Conservation (phyloP, 1,284 basidiomycete genomes). For the Apiotrichum sp. region DNA sequence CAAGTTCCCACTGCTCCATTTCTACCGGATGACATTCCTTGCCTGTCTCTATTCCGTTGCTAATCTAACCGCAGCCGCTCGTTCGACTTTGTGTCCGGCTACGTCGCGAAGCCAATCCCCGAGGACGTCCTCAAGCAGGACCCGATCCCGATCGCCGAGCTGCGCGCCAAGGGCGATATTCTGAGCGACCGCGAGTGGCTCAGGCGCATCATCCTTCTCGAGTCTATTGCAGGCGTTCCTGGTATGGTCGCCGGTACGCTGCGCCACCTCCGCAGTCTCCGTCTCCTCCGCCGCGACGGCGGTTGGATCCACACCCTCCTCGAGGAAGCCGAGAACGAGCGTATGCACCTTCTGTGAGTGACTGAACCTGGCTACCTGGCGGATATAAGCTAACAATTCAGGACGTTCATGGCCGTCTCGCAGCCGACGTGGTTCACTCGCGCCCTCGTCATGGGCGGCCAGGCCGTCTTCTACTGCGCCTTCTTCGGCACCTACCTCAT, state of each 20-base stretch:
- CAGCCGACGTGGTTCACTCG: conserved; percentile 75
- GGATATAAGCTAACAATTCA: no score
- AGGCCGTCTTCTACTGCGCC: conserved; percentile 79
- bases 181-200: conserved; percentile 74
- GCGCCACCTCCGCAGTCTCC: conserved; percentile 72
- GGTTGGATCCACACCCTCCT: conserved; percentile 81
- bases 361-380: no score
- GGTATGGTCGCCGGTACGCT: conserved; percentile 89
- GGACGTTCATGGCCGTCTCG: conserved; percentile 82
- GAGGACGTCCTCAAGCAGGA: conserved; percentile 24
- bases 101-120: conserved; percentile 60
- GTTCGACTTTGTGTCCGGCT: conserved; percentile 64
- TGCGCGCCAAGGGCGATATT: conserved; percentile 65
- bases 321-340: conserved; percentile 91
- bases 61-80: no score
- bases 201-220: conserved; percentile 75
- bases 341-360: conserved; percentile 77
- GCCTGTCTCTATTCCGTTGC: no score
- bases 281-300: conserved; percentile 78
- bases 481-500: conserved; percentile 83
- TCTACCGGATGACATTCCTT: no score
- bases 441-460: conserved; percentile 72
- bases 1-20: no score
- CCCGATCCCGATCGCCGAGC: conserved; percentile 59
- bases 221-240: conserved; percentile 85